Conservation (phyloP, 176 grass and related monocot species). For the Leersia perrieri region DNA sequence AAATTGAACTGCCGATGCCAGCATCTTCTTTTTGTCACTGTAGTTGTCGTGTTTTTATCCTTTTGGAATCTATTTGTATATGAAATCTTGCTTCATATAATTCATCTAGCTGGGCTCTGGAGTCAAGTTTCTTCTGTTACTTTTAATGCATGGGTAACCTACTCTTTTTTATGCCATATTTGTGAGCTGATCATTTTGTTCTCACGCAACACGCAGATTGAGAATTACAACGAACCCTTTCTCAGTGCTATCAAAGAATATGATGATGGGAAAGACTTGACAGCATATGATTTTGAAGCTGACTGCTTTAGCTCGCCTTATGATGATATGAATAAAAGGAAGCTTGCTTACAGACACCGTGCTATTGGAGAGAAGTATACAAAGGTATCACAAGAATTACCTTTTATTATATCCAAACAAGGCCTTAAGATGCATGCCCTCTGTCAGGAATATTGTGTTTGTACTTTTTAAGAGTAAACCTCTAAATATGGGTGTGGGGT, state of each 20-base stretch:
- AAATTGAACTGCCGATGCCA: background rate
- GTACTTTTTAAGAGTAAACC: background rate
- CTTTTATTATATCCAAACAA: background rate
- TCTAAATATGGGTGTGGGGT: background rate
- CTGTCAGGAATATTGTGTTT: background rate
- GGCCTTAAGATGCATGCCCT: background rate
- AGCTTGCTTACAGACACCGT: conserved; percentile 90
- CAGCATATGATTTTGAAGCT: conserved; percentile 74
- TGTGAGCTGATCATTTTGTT: conserved; percentile 24
- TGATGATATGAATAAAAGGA: conserved; percentile 85
- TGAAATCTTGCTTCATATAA: background rate
- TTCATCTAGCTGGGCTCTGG: background rate
- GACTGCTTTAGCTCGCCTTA: conserved; percentile 72
- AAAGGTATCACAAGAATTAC: conserved; percentile 50
- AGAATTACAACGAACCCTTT: conserved; percentile 90
- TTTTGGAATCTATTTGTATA: background rate
- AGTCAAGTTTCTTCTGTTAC: background rate
- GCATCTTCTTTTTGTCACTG: background rate
- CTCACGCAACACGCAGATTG: conserved; percentile 55
- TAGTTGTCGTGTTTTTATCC: background rate
- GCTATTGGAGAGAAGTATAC: conserved; percentile 77
- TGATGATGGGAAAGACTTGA: conserved; percentile 86
- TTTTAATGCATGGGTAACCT: background rate
- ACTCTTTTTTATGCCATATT: background rate
- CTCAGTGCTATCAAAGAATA: conserved; percentile 65